A percentile compares a stretch with the other conserved stretches of the same genome.
Evolutionary conservation across 257 asterid species (phyloP).

Genomic region (Buddleja alternifolia): DNA sequence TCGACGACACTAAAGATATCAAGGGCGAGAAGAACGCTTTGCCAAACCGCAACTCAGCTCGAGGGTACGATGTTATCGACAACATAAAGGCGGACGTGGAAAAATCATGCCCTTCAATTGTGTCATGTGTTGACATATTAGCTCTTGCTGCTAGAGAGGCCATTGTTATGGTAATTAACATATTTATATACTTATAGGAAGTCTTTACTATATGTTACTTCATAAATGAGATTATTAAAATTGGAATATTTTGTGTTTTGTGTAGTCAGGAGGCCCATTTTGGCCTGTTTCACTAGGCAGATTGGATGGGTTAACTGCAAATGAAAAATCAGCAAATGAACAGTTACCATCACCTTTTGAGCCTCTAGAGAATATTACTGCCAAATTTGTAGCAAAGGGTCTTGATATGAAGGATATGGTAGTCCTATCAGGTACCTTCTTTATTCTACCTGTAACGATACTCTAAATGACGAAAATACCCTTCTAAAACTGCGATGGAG

Average conservation of each 20-base stretch:
- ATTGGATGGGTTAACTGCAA: constrained; percentile 43
- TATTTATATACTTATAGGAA: not conserved
- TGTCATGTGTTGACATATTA: constrained; percentile 47
- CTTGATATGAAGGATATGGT: constrained; percentile 77
- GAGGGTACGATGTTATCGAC: constrained; percentile 74
- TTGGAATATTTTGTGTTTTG: not conserved
- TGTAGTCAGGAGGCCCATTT: constrained; percentile 61
- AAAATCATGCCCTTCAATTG: constrained; percentile 56
- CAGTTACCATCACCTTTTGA: constrained; percentile 82
- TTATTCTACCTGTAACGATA: too few species aligned
- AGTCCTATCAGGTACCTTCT: constrained; percentile 61
- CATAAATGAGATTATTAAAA: not conserved
- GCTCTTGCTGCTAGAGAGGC: constrained; percentile 75
- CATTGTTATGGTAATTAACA: constrained; percentile 48
- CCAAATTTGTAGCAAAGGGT: constrained; percentile 57
- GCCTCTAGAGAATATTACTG: constrained; percentile 48
- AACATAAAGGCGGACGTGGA: constrained; percentile 66
- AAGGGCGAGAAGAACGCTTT: constrained; percentile 73
- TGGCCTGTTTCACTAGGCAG: constrained; percentile 45
- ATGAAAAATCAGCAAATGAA: constrained; percentile 67
- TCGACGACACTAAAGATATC: constrained; percentile 62
- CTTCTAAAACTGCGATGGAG: too few species aligned
- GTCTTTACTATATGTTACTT: not conserved
- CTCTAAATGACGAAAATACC: too few species aligned
- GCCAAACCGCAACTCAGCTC: constrained; percentile 66